These are phyloP conservation scores for Paramecium sonneborni DNA, from an alignment of 73 alveolate genomes.

Conservation along the genomic window DNA sequence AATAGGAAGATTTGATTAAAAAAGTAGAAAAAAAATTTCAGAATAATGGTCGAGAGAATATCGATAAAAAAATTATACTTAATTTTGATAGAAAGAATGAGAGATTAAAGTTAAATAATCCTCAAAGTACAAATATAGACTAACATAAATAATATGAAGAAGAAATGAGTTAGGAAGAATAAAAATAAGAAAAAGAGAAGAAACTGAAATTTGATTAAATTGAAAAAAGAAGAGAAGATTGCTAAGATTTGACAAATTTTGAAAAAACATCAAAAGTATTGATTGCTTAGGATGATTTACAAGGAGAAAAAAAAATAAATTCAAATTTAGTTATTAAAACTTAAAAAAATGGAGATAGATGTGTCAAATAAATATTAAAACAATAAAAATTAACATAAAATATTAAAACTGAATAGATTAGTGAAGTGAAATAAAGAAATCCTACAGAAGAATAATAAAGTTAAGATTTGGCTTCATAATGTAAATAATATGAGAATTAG, in stretches of 20 bases:
- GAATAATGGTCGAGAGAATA: neutral
- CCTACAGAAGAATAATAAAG: neutral
- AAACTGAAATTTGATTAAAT: neutral
- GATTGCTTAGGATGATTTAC: neutral
- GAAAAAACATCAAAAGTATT: neutral
- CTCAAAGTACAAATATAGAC: neutral
- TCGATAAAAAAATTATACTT: neutral
- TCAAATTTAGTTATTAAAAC: neutral
- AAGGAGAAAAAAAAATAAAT: neutral
- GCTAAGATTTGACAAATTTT: neutral
- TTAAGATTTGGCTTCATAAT: neutral
- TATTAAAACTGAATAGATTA: neutral
- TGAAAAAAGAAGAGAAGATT: neutral
- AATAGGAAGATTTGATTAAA: neutral
- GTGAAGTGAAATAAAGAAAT: neutral
- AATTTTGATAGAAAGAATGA: neutral
- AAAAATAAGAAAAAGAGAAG: neutral
- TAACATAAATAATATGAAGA: neutral
- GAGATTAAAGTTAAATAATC: neutral
- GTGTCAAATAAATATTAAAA: neutral
- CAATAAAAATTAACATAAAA: neutral
- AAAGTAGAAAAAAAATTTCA: neutral
- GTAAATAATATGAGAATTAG: neutral
- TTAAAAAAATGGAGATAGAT: neutral
- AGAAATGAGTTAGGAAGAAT: neutral